phyloP scores from a whole-genome alignment of 139 green algal species.

The Chloropicon primus region DNA sequence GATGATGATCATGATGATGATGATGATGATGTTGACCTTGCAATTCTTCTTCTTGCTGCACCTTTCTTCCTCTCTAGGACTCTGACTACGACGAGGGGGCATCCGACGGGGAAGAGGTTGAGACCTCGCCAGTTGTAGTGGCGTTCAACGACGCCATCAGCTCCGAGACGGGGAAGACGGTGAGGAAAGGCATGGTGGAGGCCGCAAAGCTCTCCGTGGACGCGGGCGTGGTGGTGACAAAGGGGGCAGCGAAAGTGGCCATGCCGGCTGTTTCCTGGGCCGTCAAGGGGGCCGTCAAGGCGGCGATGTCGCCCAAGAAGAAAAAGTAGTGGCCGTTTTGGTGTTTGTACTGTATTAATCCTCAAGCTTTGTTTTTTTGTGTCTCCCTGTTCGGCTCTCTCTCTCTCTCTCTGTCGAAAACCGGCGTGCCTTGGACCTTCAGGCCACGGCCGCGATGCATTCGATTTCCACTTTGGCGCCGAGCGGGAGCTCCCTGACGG shows the following conservation, averaged over 20 bases:
- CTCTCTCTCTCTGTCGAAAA: too few species aligned
- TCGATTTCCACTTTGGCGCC: conserved; percentile 73
- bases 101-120: background rate
- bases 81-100: too few species aligned
- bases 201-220: background rate
- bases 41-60: too few species aligned
- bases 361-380: background rate
- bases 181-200: background rate
- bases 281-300: background rate
- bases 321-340: background rate
- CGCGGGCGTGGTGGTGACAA: background rate
- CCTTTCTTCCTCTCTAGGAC: too few species aligned
- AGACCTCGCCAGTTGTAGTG: background rate
- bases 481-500: conserved; percentile 75
- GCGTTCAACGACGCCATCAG: background rate
- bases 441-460: conserved; percentile 32
- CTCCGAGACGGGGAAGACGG: background rate
- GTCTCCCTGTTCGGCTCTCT: background rate
- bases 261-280: background rate
- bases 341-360: background rate
- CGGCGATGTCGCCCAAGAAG: background rate
- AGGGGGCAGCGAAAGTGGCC: background rate
- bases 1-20: too few species aligned
- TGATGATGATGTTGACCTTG: too few species aligned
- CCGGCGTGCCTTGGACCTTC: too few species aligned